Evolutionary conservation across 1,284 basidiomycete species (phyloP), one percentile per base, ranked within the genome.

Genomic region (Leccinum subrobustum): DNA sequence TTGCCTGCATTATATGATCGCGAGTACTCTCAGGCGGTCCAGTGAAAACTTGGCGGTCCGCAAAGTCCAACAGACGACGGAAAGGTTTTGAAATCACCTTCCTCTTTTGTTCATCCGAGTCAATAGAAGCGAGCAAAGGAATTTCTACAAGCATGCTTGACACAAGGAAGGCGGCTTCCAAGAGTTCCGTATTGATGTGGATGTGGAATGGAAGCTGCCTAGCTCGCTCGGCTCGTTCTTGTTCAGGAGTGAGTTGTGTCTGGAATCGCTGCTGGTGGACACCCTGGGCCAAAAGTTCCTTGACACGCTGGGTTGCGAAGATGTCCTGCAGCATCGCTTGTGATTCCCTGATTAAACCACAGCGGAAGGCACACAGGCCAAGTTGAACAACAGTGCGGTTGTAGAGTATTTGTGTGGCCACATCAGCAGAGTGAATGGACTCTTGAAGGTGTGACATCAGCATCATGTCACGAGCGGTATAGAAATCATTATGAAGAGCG

Each of bases 1-100:
- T 93, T 4, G 97, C 97, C 77, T 98, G 96, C 93, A 99, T 98
- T 75, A 99, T 96, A 76, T 99, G 96, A 75, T 99, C 97, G 50
- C 96, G 82, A 56, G 96, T 99, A 75, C 94, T 98, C 79, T 99
- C 97, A 31, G 97, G 97, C 3, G 97, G 97, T 16, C 97, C 97
- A 48, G 95, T 96, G 78, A 99, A 99, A 9, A 98, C 92, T 77
- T 98, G 96, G 50, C 96, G 88, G 74, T 99, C 97, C 4, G 96
- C 96, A 74, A 97, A 96, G 79, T 99, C 97, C 62, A 99, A 82
- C 69, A 98, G 81, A 52, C 96, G 86, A 57, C 96, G 87, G 87
- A 99, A 99, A 37, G 95, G 92, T 74, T 98, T 95, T 54, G 94
- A 96, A 63, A 98, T 93, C 9, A 89, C 84, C 75, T 95, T 93